Evolutionary conservation across 2,329 filamentous ascomycete species (phyloP).

Genomic region (Aspergillus nomiae): DNA sequence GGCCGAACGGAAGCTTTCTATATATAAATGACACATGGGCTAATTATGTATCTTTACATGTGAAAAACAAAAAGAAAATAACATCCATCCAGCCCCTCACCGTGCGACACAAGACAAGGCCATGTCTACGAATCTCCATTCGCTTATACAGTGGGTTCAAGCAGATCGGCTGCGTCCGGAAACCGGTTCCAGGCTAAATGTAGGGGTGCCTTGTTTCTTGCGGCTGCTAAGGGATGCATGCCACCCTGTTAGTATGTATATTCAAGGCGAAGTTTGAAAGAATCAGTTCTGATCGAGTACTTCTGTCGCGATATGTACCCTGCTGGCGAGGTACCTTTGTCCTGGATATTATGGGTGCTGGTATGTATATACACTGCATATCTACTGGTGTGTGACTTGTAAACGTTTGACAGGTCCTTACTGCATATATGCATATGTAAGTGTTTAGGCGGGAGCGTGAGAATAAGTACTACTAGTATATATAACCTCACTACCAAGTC

Average conservation of each 20-base stretch:
- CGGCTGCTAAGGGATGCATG: neutral
- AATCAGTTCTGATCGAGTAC: neutral
- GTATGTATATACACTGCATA: neutral
- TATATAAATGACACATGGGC: neutral
- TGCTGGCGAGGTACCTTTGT: neutral
- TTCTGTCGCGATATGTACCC: neutral
- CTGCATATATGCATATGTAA: neutral
- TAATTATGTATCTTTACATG: neutral
- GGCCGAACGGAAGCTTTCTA: neutral
- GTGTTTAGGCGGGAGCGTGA: neutral
- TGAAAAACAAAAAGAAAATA: neutral
- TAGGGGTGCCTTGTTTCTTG: neutral
- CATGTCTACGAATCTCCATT: neutral
- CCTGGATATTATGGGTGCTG: neutral
- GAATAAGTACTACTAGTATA: no score
- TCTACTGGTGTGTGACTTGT: neutral
- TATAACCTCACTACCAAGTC: no score
- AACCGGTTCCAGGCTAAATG: neutral
- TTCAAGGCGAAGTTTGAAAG: neutral
- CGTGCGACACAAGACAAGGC: neutral
- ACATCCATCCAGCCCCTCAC: no score
- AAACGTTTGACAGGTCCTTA: neutral
- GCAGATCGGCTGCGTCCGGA: neutral
- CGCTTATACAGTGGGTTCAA: neutral
- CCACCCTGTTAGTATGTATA: neutral